phyloP scores from a whole-genome alignment of 257 asterid species.

The Ilex asprella region DNA sequence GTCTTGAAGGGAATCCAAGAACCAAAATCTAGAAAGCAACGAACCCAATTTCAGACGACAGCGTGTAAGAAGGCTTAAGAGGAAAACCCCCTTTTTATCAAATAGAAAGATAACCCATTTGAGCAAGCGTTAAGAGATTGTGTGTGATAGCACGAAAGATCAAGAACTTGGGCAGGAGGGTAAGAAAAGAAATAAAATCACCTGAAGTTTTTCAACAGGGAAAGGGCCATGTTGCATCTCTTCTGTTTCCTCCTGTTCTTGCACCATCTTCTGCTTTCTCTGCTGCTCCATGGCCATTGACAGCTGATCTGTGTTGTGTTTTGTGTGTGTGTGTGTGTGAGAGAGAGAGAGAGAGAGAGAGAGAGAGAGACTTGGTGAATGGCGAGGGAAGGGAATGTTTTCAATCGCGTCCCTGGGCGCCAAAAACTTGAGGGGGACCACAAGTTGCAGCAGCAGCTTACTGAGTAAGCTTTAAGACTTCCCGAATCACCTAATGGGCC shows the following conservation, averaged over 20 bases:
- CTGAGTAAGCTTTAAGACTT: too few species aligned
- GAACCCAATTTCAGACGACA: slow-evolving; percentile 6
- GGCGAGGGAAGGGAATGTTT: too few species aligned
- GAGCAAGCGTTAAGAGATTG: neutral
- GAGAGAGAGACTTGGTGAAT: neutral
- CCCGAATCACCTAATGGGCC: too few species aligned
- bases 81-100: neutral
- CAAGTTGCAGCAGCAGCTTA: too few species aligned
- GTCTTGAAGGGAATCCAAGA: neutral
- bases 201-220: slow-evolving; percentile 87
- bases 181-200: slow-evolving; percentile 6
- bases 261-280: slow-evolving; percentile 40
- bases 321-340: slow-evolving; percentile 6
- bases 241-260: slow-evolving; percentile 52
- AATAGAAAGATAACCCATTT: slow-evolving; percentile 18
- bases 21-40: neutral
- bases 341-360: slow-evolving; percentile 14
- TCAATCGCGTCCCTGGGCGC: too few species aligned
- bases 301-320: neutral
- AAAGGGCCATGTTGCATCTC: slow-evolving; percentile 76
- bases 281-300: slow-evolving; percentile 61
- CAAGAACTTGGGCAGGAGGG: neutral
- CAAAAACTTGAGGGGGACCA: too few species aligned
- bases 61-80: neutral
- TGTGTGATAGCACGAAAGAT: neutral